Conservation (phyloP, 75 land plant genomes). For the Azolla pinnata region DNA sequence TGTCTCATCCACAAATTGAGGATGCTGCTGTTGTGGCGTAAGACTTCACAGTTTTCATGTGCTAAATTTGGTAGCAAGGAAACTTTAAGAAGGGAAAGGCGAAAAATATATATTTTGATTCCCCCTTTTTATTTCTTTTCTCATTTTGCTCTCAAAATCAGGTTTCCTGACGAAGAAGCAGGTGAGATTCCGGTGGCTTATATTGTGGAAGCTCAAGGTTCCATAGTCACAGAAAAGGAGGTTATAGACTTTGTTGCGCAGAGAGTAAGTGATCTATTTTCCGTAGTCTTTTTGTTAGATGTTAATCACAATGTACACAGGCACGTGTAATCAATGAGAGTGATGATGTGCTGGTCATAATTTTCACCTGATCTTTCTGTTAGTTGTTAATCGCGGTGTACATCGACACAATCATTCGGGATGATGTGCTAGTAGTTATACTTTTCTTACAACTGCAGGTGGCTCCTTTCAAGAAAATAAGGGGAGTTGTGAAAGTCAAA, state of each 20-base stretch:
- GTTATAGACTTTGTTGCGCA: slow-evolving; percentile 40
- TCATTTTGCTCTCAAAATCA: slow-evolving; percentile 8
- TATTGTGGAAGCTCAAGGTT: slow-evolving; percentile 37
- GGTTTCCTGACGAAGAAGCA: slow-evolving; percentile 56
- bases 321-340: too few relatives aligned
- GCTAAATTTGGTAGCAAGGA: too few relatives aligned
- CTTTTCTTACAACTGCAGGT: slow-evolving; percentile 22
- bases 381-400: too few relatives aligned
- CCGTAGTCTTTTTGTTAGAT: too few relatives aligned
- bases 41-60: too few relatives aligned
- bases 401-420: too few relatives aligned
- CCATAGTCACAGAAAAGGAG: slow-evolving; percentile 20
- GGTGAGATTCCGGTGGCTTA: slow-evolving; percentile 76
- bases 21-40: slow-evolving; percentile 36
- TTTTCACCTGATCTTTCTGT: too few relatives aligned
- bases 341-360: too few relatives aligned
- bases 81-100: not conserved
- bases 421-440: too few relatives aligned
- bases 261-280: too few relatives aligned
- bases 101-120: not conserved
- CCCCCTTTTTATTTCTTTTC: not conserved
- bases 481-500: slow-evolving; percentile 33
- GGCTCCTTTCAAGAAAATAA: slow-evolving; percentile 49
- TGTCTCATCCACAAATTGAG: slow-evolving; percentile 17
- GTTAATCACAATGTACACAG: too few relatives aligned